A percentile compares a stretch with the other conserved stretches of the same genome.
Evolutionary conservation across 345 rosid species (phyloP).

Genomic region (Pistacia vera): DNA sequence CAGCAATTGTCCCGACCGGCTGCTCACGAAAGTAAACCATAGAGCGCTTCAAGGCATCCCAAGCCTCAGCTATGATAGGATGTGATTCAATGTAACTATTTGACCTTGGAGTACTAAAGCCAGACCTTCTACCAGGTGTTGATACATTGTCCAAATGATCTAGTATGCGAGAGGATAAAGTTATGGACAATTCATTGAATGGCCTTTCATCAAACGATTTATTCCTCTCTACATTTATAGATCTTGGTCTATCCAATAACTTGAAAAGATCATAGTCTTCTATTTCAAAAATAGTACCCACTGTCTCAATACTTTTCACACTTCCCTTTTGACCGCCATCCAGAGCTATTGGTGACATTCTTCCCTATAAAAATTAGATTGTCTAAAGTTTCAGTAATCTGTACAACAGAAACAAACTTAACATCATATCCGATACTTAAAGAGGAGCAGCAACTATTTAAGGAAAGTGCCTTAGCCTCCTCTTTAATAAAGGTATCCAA

Average conservation of each 20-base stretch:
- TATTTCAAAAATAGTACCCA: conserved; percentile 23
- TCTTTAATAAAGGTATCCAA: no score
- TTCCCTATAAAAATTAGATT: neutral
- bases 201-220: conserved; percentile 39
- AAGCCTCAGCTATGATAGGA: conserved; percentile 44
- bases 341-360: conserved; percentile 26
- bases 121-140: conserved; percentile 42
- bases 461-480: no score
- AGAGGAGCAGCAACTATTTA: no score
- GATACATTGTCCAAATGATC: conserved; percentile 28
- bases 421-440: neutral
- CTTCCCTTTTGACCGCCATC: conserved; percentile 31
- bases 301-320: conserved; percentile 18
- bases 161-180: conserved; percentile 18
- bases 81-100: conserved; percentile 29
- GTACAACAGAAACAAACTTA: neutral
- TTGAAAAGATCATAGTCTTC: conserved; percentile 38
- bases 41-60: conserved; percentile 46
- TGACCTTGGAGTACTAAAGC: conserved; percentile 39
- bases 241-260: conserved; percentile 34
- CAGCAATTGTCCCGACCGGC: conserved; percentile 58
- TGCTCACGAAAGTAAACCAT: conserved; percentile 38
- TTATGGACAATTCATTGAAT: conserved; percentile 24
- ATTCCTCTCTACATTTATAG: conserved; percentile 38
- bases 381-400: neutral